Evolutionary conservation across 345 rosid species (phyloP), one percentile per base, ranked within the genome.

Genomic region (Cardamine resedifolia): DNA sequence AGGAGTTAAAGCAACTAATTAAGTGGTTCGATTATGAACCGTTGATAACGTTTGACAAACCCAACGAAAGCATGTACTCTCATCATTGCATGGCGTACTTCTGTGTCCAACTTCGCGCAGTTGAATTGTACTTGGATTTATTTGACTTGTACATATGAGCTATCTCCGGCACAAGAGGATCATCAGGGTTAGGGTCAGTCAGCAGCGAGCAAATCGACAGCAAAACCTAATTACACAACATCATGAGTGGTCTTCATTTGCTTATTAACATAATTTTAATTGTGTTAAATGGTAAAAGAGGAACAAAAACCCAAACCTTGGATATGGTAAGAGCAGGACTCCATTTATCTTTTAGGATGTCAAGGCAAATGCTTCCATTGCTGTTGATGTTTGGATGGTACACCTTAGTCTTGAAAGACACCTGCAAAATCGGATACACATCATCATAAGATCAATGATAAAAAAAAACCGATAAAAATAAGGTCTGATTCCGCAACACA

Each of bases 51-150:
- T 44, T 44, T 44, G 21, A 16, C 12, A n/a, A 43, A n/a, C 2
- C 10, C 20, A 44, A 44, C 49, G 16, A 44, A 44, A 38, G 1
- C 36, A 8, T 33, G 7, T 30, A 7, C 10, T 33, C 36, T 33
- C 8, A 33, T 74, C 72, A 73, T 36, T 94, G 92, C 96, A 92
- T 92, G 63, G 96, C 98, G 53, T 88, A 90, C 83, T 88, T 89
- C 85, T 92, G 96, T 65, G 98, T 89, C 98, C 98, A 92, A 88
- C 93, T 92, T 83, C 96, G 86, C 0, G 96, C 96, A 4, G 91
- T 88, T 2, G 90, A 84, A 85, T 86, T 95, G 2, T 92, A 92
- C 85, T 89, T 90, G 77, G 44, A 78, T 76, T 85, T 78, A 84
- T 90, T 88, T 1, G 88, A 83, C 90, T 89, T 92, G 88, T 92